Evolutionary conservation across 305 asterid species (phyloP).

Genomic region (Fraxinus velutina): DNA sequence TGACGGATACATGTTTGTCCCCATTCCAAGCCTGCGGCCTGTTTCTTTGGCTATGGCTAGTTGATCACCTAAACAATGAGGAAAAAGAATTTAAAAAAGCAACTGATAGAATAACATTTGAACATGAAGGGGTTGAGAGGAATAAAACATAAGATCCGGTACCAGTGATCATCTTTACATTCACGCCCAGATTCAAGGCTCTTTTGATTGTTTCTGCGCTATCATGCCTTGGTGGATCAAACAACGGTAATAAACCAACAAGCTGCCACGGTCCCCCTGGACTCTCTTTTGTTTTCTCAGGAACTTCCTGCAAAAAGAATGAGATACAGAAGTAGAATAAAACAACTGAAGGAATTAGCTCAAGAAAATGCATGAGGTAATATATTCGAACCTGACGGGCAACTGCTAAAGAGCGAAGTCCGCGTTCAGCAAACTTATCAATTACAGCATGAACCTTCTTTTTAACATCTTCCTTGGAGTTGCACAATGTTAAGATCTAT

Average conservation of each 20-base stretch:
- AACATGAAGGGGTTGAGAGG: background rate
- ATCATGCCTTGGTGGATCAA: slow-evolving; percentile 89
- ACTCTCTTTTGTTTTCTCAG: slow-evolving; percentile 63
- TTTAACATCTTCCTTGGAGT: slow-evolving; percentile 53
- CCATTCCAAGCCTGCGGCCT: slow-evolving; percentile 94
- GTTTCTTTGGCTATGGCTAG: slow-evolving; percentile 82
- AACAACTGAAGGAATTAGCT: background rate
- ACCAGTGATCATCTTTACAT: slow-evolving; percentile 93
- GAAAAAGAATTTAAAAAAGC: background rate
- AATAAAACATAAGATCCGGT: background rate
- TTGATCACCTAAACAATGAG: slow-evolving; percentile 56
- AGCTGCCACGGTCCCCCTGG: slow-evolving; percentile 78
- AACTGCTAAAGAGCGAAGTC: slow-evolving; percentile 74
- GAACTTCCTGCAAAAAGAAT: slow-evolving; percentile 49
- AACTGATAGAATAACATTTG: background rate
- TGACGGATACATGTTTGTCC: slow-evolving; percentile 87
- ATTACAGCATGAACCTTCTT: slow-evolving; percentile 57
- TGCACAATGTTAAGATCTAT: slow-evolving; percentile 46
- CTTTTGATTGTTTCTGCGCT: slow-evolving; percentile 80
- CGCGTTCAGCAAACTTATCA: slow-evolving; percentile 82
- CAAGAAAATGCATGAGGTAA: background rate
- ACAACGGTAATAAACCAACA: slow-evolving; percentile 69
- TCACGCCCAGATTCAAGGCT: slow-evolving; percentile 79
- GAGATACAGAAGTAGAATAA: background rate
- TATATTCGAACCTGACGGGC: slow-evolving; percentile 56